Conservation (phyloP, 2,329 filamentous ascomycete species). For the Neopestalotiopsis sp. region DNA sequence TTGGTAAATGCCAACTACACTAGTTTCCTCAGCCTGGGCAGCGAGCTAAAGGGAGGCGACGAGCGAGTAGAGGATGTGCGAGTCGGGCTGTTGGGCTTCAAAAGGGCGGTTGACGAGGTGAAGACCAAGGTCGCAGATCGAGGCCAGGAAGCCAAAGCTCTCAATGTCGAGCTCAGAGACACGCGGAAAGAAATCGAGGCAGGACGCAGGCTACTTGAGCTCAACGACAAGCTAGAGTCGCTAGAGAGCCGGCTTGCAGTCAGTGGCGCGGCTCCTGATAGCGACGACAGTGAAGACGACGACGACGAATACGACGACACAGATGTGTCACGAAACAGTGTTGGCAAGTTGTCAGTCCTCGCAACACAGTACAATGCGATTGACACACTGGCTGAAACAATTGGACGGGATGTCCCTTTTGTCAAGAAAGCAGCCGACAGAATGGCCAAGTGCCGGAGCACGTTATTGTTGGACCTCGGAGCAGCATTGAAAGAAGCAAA, state of each 20-base stretch:
- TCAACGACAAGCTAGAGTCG: conserved; percentile 66
- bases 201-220: conserved; percentile 68
- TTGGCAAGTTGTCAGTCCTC: conserved; percentile 50
- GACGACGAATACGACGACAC: conserved; percentile 35
- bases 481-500: conserved; percentile 51
- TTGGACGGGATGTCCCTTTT: conserved; percentile 55
- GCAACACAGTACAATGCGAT: conserved; percentile 52
- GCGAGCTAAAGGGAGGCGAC: conserved; percentile 83
- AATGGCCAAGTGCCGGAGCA: conserved; percentile 59
- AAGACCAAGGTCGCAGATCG: conserved; percentile 68
- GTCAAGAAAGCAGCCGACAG: conserved; percentile 59
- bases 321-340: conserved; percentile 50
- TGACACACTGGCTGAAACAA: conserved; percentile 45
- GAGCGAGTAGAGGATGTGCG: conserved; percentile 90
- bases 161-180: conserved; percentile 71
- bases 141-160: conserved; percentile 63
- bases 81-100: conserved; percentile 85
- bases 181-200: conserved; percentile 68
- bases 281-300: conserved; percentile 43
- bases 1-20: conserved; percentile 96
- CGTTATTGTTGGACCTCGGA: conserved; percentile 60
- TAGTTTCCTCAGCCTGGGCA: conserved; percentile 84
- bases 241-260: conserved; percentile 70
- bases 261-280: conserved; percentile 40
- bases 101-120: conserved; percentile 79